A percentile compares a stretch with the other conserved stretches of the same genome.
These are phyloP conservation scores for Pichia sp. DNA, from an alignment of 1,139 yeast species.

Conservation along the genomic window DNA sequence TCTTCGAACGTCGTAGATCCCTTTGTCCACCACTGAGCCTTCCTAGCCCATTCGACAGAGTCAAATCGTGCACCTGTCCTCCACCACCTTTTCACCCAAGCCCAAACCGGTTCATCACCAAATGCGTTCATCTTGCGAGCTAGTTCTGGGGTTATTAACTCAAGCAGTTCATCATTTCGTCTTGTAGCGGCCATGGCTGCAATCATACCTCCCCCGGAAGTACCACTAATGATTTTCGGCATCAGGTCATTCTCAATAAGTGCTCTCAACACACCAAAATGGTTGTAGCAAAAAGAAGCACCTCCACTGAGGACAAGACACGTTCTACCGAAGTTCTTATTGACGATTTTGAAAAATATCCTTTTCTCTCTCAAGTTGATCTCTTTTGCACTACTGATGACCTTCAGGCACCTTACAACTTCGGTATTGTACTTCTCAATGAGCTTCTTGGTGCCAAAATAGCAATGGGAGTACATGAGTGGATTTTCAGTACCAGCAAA, in stretches of 20 bases:
- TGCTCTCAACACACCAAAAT: constrained; percentile 72
- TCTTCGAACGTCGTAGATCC: constrained; percentile 72
- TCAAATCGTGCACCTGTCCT: constrained; percentile 76
- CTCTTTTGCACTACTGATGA: constrained; percentile 34
- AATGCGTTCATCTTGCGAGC: constrained; percentile 67
- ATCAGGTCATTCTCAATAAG: constrained; percentile 57
- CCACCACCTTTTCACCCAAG: constrained; percentile 62
- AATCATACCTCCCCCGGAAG: constrained; percentile 78
- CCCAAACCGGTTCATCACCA: constrained; percentile 50
- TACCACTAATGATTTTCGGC: constrained; percentile 69
- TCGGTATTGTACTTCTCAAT: constrained; percentile 51
- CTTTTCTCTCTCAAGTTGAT: constrained; percentile 39
- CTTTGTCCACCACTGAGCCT: constrained; percentile 60
- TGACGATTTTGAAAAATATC: constrained; percentile 49
- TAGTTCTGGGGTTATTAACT: constrained; percentile 52
- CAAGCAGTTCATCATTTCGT: constrained; percentile 56
- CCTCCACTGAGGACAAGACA: constrained; percentile 77
- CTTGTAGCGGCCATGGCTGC: constrained; percentile 70
- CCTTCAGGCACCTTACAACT: constrained; percentile 42
- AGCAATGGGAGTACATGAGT: constrained; percentile 63
- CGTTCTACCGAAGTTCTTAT: constrained; percentile 63
- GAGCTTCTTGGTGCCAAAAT: constrained; percentile 64
- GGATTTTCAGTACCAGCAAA: constrained; percentile 78
- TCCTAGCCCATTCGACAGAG: constrained; percentile 66
- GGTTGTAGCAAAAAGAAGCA: constrained; percentile 72